Base-by-base conservation (phyloP, 768 basidiomycete species). In the Hydnomerulius pinastri region DNA sequence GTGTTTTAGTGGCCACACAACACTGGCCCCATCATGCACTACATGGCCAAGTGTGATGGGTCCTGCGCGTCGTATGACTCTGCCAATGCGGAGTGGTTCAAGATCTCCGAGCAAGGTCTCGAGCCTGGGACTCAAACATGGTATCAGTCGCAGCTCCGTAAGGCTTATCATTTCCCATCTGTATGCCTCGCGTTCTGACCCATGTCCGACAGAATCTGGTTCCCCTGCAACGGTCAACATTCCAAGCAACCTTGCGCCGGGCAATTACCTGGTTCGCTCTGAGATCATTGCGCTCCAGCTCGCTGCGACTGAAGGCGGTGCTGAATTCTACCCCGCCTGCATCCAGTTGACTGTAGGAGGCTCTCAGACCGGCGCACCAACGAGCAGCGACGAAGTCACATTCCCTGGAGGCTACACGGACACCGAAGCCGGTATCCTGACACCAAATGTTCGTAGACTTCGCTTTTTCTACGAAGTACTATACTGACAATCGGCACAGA, bases 201-300 rank as follows among this genome's bases (percentile, higher is more conserved):
- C 30, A 59, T 55, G 8, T 9, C 1, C 23, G 30, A 0, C 36
- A 77, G 77, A 71, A 51, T 56, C 62, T 1, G 77, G 81, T 1
- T 61, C 57, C 3, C 62, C 73, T 2, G 75, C 70, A 0, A 68
- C 48, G 1, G 67, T 77, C 5, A 71, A 64, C 0, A 63, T 85
- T 21, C 83, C 83, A 1, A 45, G 52, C 10, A 76, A 71, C 36
- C 68, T 91, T 40, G 78, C 81, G 1, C 61, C 86, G 0, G 90
- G 88, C 5, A 78, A 85, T 57, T 92, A 91, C 63, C 67, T 91
- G 42, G 64, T 90, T 58, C 86, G 90, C 3, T 81, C 88, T 66
- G 89, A 90, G 32, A 76, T 91, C 66, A 83, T 92, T 59, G 74
- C 84, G 6, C 80, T 92, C n/a, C 89, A 92, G 56, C 71, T 80